Evolutionary conservation across 2,329 filamentous ascomycete species (phyloP).

Genomic region (Phyllosticta capitalensis): DNA sequence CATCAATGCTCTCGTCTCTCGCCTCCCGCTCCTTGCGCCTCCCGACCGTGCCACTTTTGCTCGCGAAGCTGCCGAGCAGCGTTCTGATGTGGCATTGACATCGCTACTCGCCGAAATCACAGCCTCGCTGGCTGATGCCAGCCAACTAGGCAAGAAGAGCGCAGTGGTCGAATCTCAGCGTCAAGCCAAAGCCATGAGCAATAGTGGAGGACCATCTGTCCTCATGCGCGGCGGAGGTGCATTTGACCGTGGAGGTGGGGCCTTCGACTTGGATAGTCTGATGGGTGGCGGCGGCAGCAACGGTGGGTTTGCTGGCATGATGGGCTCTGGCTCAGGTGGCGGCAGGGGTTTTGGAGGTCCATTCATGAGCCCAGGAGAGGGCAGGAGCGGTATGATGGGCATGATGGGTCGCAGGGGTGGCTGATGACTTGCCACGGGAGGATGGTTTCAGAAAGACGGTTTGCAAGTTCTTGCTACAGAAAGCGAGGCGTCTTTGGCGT

Average conservation of each 20-base stretch:
- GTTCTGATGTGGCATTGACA: constrained; percentile 75
- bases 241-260: not conserved
- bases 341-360: not conserved
- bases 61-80: constrained; percentile 63
- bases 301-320: not conserved
- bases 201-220: not conserved
- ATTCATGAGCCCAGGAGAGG: constrained; percentile 6
- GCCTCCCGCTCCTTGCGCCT: constrained; percentile 73
- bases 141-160: constrained; percentile 69
- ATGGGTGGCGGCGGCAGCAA: not conserved
- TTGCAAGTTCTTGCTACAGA: not conserved
- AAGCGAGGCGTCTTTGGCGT: not conserved
- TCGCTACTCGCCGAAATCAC: constrained; percentile 67
- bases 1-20: constrained; percentile 75
- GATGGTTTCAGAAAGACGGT: not conserved
- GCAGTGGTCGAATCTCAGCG: constrained; percentile 33
- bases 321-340: not conserved
- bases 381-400: not conserved
- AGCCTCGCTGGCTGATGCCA: constrained; percentile 59
- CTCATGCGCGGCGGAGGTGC: not conserved
- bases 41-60: constrained; percentile 55
- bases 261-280: not conserved
- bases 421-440: not conserved
- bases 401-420: not conserved
- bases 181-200: constrained; percentile 18